Base-by-base conservation (phyloP, 495 filamentous ascomycete species). In the Haplographium delicatum region DNA sequence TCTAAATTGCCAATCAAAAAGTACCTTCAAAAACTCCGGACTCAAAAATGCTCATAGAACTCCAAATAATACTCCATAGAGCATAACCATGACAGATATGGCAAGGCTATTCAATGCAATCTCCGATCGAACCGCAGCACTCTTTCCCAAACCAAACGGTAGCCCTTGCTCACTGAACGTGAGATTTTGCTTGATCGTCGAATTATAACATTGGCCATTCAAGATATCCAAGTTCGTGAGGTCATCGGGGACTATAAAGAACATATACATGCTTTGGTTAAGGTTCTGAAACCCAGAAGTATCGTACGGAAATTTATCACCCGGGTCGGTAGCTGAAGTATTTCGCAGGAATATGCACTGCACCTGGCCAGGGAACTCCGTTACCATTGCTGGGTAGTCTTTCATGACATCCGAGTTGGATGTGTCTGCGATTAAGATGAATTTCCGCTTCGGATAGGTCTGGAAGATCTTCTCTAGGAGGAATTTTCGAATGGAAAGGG, bases 271-370 rank as follows among this genome's bases (percentile, higher is more conserved):
- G 35, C 68, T 67, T 58, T 79, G 73, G 26, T 83, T 73, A 24
- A 91, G 47, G 3, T 65, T 69, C 62, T 84, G 58, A 65, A 90
- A 89, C n/a, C 77, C 79, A 5, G 62, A 71, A 0, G 86, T 91
- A 59, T 91, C 73, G 60, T 91, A 89, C 0, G 86, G 86, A 62
- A 88, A 88, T 26, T 71, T 68, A 52, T 79, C 70, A 0, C 66
- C 70, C 0, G 65, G 27, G 58, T 91, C 86, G 0, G 85, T 89
- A 9, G 78, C 72, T 9, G 68, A 72, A 0, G 82, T 86, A 63
- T 91, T 91, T n/a, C 86, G 75, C 2, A 91, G 67, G 45, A 85
- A 78, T 53, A 91, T 89, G 64, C 86, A 91, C 53, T 84, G 79
- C n/a, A 90, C 83, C 59, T 86, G 80, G 18, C 68, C 73, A 0